phyloP scores from a whole-genome alignment of 495 filamentous ascomycete species.

The Penicillium tannophilum region DNA sequence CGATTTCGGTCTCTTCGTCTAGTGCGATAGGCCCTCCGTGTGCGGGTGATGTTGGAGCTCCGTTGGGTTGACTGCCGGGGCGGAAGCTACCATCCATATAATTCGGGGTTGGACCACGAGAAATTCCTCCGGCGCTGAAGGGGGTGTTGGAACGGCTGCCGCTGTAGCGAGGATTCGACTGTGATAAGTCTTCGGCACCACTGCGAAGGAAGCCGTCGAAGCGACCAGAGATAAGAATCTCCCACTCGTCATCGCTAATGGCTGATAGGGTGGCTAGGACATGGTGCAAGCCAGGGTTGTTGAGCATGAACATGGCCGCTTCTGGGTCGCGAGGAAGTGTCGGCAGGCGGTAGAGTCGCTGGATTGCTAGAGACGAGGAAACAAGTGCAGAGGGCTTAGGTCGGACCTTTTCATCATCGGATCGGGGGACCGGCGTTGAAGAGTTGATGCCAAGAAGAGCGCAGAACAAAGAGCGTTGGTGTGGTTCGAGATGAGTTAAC shows the following conservation, averaged over 20 bases:
- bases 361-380: slow-evolving; percentile 72
- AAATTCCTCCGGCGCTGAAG: slow-evolving; percentile 43
- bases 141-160: slow-evolving; percentile 48
- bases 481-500: slow-evolving; percentile 76
- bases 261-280: slow-evolving; percentile 84
- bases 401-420: slow-evolving; percentile 50
- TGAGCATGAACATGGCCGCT: slow-evolving; percentile 84
- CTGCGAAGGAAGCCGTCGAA: slow-evolving; percentile 98
- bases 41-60: slow-evolving; percentile 35
- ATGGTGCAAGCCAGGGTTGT: slow-evolving; percentile 78
- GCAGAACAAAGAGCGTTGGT: slow-evolving; percentile 76
- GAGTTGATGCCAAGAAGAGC: slow-evolving; percentile 72
- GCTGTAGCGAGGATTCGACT: slow-evolving; percentile 28
- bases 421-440: slow-evolving; percentile 43
- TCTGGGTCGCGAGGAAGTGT: slow-evolving; percentile 78
- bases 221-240: slow-evolving; percentile 90
- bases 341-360: slow-evolving; percentile 78
- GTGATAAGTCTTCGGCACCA: slow-evolving; percentile 71
- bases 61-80: slow-evolving; percentile 42
- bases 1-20: slow-evolving; percentile 94
- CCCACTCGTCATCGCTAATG: slow-evolving; percentile 89
- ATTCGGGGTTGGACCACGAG: slow-evolving; percentile 42
- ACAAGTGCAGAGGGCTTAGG: slow-evolving; percentile 67
- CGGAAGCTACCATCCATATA: slow-evolving; percentile 41
- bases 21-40: slow-evolving; percentile 72